Evolutionary conservation across 2,329 filamentous ascomycete genomes (phyloP), one percentile per base, ranked within the genome.

Genomic region (Cordyceps cateniannulata): DNA sequence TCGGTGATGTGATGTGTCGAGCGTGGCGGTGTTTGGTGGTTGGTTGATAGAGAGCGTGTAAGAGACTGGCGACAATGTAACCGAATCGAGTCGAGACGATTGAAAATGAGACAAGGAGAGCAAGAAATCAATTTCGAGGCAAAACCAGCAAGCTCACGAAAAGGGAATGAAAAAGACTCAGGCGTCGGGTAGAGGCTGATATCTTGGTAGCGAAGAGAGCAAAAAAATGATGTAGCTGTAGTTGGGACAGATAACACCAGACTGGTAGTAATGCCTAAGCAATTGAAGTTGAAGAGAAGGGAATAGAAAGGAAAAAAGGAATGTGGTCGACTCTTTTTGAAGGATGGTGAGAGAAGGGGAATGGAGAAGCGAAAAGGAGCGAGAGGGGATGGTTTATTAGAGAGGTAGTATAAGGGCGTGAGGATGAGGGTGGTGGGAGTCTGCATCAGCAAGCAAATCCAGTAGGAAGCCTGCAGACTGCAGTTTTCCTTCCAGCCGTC

Each of bases 41-140:
- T 63, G 63, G 29, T 27, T 45, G 47, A 45, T 64, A 65, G 62
- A 51, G 61, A 63, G 49, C 65, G 62, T 62, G 50, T 63, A 57
- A 59, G 62, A 65, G 60, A 59, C 48, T 63, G 66, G 66, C n/a
- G 56, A 48, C 35, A 2, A 52, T 32, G 12, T 45, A 22, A 12
- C 20, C 4, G 20, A 53, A 16, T 53, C 20, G n/a, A 38, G 18
- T 48, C 20, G n/a, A 47, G 14, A 45, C 20, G 18, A 47, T 32
- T 25, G 25, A 44, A 54, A 53, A 16, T 35, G 35, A 49, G 44
- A 49, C 47, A 35, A 42, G 20, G 54, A 38, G 49, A 24, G 53
- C 24, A 50, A 44, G 16, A n/a, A 29, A 32, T 48, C 32, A 57
- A 62, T 20, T 42, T 62, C 60, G 60, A 59, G 60, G 60, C 60